Percentiles rank a stretch among this genome's conserved stretches.
phyloP scores from a whole-genome alignment of 768 basidiomycete species.

The Sarcodon sp. region DNA sequence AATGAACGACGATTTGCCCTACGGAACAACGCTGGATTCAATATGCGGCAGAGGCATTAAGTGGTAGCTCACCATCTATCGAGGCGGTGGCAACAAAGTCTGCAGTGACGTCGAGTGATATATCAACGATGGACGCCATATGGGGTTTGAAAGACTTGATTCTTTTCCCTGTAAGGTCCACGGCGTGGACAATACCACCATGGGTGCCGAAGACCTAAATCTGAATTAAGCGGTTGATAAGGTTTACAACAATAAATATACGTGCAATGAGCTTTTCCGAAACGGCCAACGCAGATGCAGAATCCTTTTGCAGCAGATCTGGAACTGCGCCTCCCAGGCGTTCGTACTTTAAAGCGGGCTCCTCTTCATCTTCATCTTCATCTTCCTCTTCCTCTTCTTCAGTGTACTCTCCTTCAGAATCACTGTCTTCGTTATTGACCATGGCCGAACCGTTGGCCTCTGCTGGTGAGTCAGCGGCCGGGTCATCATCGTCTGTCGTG shows the following conservation, averaged over 20 bases:
- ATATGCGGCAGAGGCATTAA: neutral
- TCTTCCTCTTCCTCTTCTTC: slow-evolving; percentile 42
- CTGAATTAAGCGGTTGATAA: neutral
- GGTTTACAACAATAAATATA: neutral
- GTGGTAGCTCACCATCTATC: slow-evolving; percentile 62
- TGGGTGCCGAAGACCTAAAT: slow-evolving; percentile 84
- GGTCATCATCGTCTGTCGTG: neutral
- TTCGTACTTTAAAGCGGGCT: slow-evolving; percentile 87
- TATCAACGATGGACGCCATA: slow-evolving; percentile 74
- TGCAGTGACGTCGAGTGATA: slow-evolving; percentile 70
- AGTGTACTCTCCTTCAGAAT: slow-evolving; percentile 26
- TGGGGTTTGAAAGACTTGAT: slow-evolving; percentile 90
- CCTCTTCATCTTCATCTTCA: slow-evolving; percentile 74
- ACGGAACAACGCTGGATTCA: slow-evolving; percentile 5
- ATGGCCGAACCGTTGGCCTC: slow-evolving; percentile 9
- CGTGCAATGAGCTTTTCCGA: slow-evolving; percentile 55
- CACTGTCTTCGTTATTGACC: slow-evolving; percentile 11
- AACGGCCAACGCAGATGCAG: slow-evolving; percentile 72
- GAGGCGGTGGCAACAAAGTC: slow-evolving; percentile 91
- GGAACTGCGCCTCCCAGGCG: slow-evolving; percentile 60
- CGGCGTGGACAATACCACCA: slow-evolving; percentile 80
- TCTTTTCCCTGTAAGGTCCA: slow-evolving; percentile 66
- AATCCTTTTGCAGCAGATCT: slow-evolving; percentile 79
- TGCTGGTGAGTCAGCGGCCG: neutral
- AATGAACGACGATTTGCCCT: slow-evolving; percentile 90